Conservation (phyloP, 75 land plant species). For the Selaginella moellendorffii region DNA sequence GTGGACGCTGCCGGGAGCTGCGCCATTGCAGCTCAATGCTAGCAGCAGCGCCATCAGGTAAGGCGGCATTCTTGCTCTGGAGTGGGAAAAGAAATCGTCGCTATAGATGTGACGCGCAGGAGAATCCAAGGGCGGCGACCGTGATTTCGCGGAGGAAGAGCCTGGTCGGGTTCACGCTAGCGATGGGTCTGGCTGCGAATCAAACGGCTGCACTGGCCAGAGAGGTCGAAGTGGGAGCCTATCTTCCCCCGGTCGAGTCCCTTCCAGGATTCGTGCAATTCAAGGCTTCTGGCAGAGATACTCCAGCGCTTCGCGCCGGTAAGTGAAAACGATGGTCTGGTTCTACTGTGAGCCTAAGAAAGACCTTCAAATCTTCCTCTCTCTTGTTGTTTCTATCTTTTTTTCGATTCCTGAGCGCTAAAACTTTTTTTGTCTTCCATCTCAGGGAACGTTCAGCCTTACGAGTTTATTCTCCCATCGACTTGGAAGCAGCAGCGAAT, state of each 20-base stretch:
- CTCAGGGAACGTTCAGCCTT: slow-evolving; percentile 94
- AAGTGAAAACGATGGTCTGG: not conserved
- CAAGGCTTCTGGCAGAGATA: slow-evolving; percentile 69
- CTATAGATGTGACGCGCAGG: too few relatives aligned
- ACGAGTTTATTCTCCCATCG: slow-evolving; percentile 79
- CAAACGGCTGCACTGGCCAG: not conserved
- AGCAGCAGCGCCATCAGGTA: too few relatives aligned
- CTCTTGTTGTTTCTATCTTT: not conserved
- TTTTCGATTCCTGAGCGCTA: not conserved
- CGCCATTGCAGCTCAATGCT: too few relatives aligned
- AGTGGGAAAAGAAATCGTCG: too few relatives aligned
- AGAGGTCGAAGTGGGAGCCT: slow-evolving; percentile 68
- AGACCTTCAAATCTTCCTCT: not conserved
- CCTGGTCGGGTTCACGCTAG: too few relatives aligned
- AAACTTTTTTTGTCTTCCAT: not conserved
- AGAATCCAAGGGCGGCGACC: too few relatives aligned
- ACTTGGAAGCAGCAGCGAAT: slow-evolving; percentile 81
- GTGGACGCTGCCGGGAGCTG: too few relatives aligned
- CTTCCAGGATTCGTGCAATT: slow-evolving; percentile 68
- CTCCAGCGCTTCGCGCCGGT: slow-evolving; percentile 99
- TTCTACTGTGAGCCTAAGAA: too few relatives aligned
- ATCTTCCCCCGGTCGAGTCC: slow-evolving; percentile 44
- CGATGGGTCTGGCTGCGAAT: too few relatives aligned
- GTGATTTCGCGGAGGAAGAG: too few relatives aligned
- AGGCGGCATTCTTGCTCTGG: too few relatives aligned